A percentile compares a stretch with the other conserved stretches of the same genome.
phyloP scores from a whole-genome alignment of 2,329 filamentous ascomycete genomes.

The Botrytis squamosa region DNA sequence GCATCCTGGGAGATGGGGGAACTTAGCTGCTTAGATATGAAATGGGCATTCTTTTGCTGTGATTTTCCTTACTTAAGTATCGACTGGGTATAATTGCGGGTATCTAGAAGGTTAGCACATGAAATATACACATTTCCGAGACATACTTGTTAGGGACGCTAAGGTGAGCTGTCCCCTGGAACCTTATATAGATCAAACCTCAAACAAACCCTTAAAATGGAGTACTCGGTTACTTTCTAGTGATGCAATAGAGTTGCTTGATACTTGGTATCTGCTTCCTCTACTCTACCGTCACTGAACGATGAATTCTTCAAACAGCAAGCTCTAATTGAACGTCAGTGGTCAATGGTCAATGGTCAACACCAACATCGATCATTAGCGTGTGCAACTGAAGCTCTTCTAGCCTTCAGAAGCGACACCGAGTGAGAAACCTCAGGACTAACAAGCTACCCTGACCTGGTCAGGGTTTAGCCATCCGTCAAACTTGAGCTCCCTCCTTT shows the following conservation, averaged over 20 bases:
- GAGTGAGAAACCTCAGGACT: background rate
- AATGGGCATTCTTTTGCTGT: background rate
- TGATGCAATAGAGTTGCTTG: background rate
- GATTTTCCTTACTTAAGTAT: background rate
- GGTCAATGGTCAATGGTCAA: background rate
- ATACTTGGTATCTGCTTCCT: background rate
- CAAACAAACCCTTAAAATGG: background rate
- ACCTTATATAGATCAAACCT: background rate
- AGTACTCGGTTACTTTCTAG: background rate
- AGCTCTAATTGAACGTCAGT: background rate
- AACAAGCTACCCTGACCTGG: background rate
- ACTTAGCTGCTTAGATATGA: background rate
- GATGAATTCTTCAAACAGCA: background rate
- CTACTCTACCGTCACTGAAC: slow-evolving; percentile 2
- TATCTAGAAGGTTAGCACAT: background rate
- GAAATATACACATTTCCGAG: background rate
- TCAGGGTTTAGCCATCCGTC: background rate
- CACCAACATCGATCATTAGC: background rate
- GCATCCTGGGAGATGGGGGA: background rate
- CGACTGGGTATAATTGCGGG: background rate
- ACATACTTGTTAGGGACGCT: background rate
- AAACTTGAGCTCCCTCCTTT: background rate
- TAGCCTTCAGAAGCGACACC: background rate
- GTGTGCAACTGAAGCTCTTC: background rate
- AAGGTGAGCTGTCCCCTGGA: background rate